These are phyloP conservation scores for Thyridium curvatum DNA, from an alignment of 2,329 filamentous ascomycete genomes.

Conservation along the genomic window DNA sequence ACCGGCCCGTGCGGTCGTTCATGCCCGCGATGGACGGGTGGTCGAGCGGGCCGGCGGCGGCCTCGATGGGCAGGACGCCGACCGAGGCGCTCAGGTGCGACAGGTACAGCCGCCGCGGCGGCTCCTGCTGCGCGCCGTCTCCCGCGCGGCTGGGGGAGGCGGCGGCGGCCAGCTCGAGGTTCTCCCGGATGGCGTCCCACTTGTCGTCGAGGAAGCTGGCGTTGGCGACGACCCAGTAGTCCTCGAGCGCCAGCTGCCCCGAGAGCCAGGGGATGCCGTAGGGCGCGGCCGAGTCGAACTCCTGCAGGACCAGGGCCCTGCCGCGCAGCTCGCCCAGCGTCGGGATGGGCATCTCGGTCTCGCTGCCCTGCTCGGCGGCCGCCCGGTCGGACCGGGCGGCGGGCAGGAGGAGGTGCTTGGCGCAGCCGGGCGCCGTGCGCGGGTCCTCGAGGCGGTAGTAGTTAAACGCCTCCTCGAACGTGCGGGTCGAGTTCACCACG, in stretches of 20 bases:
- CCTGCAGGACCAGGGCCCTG: slow-evolving; percentile 40
- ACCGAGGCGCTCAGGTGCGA: slow-evolving; percentile 41
- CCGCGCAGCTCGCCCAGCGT: slow-evolving; percentile 37
- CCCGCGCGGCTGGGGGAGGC: slow-evolving; percentile 16
- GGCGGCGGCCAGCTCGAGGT: slow-evolving; percentile 29
- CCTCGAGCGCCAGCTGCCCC: slow-evolving; percentile 37
- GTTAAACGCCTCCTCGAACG: slow-evolving; percentile 41
- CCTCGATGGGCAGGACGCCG: slow-evolving; percentile 42
- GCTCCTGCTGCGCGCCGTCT: slow-evolving; percentile 16
- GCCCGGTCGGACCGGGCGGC: slow-evolving; percentile 10
- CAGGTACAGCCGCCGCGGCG: slow-evolving; percentile 26
- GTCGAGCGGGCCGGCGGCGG: slow-evolving; percentile 39
- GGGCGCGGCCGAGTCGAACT: slow-evolving; percentile 27
- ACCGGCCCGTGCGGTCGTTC: slow-evolving; percentile 42
- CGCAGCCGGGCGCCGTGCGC: slow-evolving; percentile 26
- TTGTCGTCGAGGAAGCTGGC: slow-evolving; percentile 36
- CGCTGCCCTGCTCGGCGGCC: neutral
- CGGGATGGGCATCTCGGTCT: slow-evolving; percentile 26
- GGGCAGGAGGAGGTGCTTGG: slow-evolving; percentile 28
- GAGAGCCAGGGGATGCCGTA: slow-evolving; percentile 41
- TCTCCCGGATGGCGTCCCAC: slow-evolving; percentile 35
- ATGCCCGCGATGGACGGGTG: slow-evolving; percentile 32
- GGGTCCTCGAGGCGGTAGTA: slow-evolving; percentile 26
- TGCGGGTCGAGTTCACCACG: slow-evolving; percentile 21
- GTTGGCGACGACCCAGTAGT: slow-evolving; percentile 37